Evolutionary conservation across 2,329 filamentous ascomycete genomes (phyloP).

Genomic region (Dactylellina sp.): DNA sequence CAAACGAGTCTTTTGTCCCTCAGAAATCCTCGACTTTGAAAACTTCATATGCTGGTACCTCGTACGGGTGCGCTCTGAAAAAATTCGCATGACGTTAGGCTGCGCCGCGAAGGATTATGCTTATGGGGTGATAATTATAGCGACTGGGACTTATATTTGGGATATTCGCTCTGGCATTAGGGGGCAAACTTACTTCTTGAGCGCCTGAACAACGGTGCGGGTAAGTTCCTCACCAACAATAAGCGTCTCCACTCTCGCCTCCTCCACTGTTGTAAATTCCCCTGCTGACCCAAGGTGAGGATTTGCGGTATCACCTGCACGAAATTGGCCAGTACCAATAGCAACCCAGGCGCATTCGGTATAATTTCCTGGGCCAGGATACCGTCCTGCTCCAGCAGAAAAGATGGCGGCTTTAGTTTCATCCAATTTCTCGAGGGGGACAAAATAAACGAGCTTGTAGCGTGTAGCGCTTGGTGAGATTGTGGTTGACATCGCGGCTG

Average conservation of each 20-base stretch:
- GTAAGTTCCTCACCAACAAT: conserved; percentile 72
- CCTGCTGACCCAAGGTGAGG: conserved; percentile 73
- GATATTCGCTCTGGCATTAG: not conserved
- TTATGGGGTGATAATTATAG: too few relatives aligned
- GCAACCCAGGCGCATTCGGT: conserved; percentile 69
- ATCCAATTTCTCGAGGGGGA: conserved; percentile 65
- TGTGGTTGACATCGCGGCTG: conserved; percentile 9
- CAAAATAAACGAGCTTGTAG: conserved; percentile 68
- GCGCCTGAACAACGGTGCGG: conserved; percentile 71
- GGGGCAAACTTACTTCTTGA: conserved; percentile 71
- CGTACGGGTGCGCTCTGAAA: conserved; percentile 67
- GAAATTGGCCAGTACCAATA: conserved; percentile 74
- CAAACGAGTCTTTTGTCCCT: conserved; percentile 12
- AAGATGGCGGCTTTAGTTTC: conserved; percentile 71
- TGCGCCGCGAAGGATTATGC: not conserved
- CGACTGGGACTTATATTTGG: too few relatives aligned
- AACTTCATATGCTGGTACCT: conserved; percentile 68
- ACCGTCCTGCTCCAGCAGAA: conserved; percentile 69
- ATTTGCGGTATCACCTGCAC: conserved; percentile 72
- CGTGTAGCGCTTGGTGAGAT: conserved; percentile 17
- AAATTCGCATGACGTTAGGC: not conserved
- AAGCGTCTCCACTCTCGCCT: conserved; percentile 73
- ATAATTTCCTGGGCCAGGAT: conserved; percentile 66
- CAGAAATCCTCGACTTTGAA: conserved; percentile 68
- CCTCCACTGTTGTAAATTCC: conserved; percentile 70